Percentiles rank a stretch among this genome's conserved stretches.
These are phyloP conservation scores for Zea luxurians DNA, from an alignment of 176 grass and related monocot genomes.

Conservation along the genomic window DNA sequence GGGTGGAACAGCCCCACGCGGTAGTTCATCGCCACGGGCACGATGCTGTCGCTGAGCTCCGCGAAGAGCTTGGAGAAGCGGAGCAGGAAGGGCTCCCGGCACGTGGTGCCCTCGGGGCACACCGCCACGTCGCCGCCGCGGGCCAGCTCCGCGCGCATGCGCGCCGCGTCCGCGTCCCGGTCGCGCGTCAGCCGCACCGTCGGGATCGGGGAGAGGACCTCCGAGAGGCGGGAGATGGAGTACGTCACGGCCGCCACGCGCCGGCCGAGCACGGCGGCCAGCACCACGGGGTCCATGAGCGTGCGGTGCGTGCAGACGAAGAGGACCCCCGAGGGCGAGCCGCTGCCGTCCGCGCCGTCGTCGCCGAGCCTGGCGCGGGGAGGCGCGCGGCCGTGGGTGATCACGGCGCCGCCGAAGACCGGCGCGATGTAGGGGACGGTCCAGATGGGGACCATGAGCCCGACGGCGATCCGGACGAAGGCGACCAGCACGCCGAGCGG, in stretches of 20 bases:
- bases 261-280: constrained; percentile 58
- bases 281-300: constrained; percentile 74
- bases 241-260: constrained; percentile 71
- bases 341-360: not conserved
- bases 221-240: constrained; percentile 74
- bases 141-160: constrained; percentile 55
- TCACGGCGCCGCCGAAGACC: constrained; percentile 64
- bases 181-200: constrained; percentile 64
- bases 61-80: constrained; percentile 93
- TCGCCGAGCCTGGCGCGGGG: constrained; percentile 2
- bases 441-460: constrained; percentile 60
- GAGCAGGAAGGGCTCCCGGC: constrained; percentile 88
- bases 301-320: constrained; percentile 96
- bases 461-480: constrained; percentile 71
- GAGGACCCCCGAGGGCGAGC: constrained; percentile 49
- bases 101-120: constrained; percentile 96
- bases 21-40: constrained; percentile 88
- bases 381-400: constrained; percentile 51
- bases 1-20: constrained; percentile 87
- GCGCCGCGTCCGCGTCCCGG: constrained; percentile 47
- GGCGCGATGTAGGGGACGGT: constrained; percentile 51
- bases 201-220: constrained; percentile 73
- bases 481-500: constrained; percentile 60
- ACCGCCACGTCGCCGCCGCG: constrained; percentile 64
- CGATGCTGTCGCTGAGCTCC: constrained; percentile 91